Base-by-base conservation (phyloP, 331 rosid genomes). In the Quercus phellos region DNA sequence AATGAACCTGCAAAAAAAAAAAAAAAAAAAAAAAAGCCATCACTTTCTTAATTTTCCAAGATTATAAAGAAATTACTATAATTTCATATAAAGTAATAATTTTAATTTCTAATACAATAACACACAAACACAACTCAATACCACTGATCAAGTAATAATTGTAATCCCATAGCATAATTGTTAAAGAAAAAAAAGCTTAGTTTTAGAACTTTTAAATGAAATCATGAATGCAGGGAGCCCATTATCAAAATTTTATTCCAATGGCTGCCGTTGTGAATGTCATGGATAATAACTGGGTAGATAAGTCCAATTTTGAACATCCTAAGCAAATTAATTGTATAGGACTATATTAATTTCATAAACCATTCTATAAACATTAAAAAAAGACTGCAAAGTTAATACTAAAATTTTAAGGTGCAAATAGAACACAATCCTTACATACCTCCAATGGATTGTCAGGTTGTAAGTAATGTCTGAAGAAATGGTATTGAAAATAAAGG, bases 401-500 rank as follows among this genome's bases (percentile, higher is more conserved):
- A 35, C 61, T 56, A 74, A 79, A 70, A 29, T 73, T 70, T 51
- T 75, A 73, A 75, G 42, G 19, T 59, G 46, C 56, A 72, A 9
- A 4, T n/a, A 10, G 22, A 46, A 68, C 58, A 64, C 19, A 9
- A 55, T 66, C 73, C 66, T 78, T 50, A 72, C 29, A 67, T 85
- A 95, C 99, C 97, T 90, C 90, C 0, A 82, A 58, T 18, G 96
- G 97, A 54, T 87, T 84, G 72, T 88, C 88, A 10, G 94, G 94
- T 78, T 88, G 91, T 75, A 93, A 63, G 83, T 95, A 95, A 78
- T 93, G 89, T 87, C 93, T 86, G 85, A 95, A 87, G 85, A 95
- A 95, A 89, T 86, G 87, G 77, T 84, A 86, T 56, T 93, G 99
- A 53, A 70, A 70, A 34, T 58, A 77, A 76, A 55, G 72, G 22